phyloP scores from a whole-genome alignment of 2,329 filamentous ascomycete species.

The Alternaria gaisen region DNA sequence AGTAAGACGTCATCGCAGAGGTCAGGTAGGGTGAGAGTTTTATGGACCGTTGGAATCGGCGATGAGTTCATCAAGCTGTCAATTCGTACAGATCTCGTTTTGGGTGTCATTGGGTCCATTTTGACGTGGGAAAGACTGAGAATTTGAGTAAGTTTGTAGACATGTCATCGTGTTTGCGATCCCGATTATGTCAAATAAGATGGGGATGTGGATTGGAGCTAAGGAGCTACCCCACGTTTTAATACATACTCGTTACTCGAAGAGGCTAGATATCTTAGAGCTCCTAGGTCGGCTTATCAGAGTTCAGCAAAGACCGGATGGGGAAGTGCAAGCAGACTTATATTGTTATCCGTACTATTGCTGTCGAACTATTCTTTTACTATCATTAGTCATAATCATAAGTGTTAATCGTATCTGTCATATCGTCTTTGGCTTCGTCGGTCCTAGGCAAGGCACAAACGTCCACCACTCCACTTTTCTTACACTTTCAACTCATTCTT shows the following conservation, averaged over 20 bases:
- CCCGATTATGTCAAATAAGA: background rate
- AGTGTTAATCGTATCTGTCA: background rate
- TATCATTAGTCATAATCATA: slow-evolving; percentile 12
- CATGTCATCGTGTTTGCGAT: background rate
- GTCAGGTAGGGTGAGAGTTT: slow-evolving; percentile 14
- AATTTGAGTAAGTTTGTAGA: background rate
- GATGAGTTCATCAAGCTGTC: slow-evolving; percentile 1
- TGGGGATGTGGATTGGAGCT: background rate
- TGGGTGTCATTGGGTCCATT: background rate
- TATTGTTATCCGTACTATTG: background rate
- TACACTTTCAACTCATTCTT: slow-evolving; percentile 3
- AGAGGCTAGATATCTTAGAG: background rate
- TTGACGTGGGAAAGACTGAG: background rate
- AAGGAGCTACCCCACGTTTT: slow-evolving; percentile 8
- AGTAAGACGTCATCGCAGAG: slow-evolving; percentile 30
- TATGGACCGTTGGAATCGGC: background rate
- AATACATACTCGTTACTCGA: slow-evolving; percentile 2
- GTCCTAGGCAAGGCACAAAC: background rate
- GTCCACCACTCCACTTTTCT: background rate
- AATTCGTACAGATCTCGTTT: background rate
- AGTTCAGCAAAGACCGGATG: background rate
- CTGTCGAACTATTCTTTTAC: background rate
- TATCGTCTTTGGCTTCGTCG: background rate
- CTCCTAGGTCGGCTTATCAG: background rate
- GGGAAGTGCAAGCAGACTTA: background rate